phyloP scores from a whole-genome alignment of 202 grass and related monocot species.

The Miscanthus sacchariflorus region DNA sequence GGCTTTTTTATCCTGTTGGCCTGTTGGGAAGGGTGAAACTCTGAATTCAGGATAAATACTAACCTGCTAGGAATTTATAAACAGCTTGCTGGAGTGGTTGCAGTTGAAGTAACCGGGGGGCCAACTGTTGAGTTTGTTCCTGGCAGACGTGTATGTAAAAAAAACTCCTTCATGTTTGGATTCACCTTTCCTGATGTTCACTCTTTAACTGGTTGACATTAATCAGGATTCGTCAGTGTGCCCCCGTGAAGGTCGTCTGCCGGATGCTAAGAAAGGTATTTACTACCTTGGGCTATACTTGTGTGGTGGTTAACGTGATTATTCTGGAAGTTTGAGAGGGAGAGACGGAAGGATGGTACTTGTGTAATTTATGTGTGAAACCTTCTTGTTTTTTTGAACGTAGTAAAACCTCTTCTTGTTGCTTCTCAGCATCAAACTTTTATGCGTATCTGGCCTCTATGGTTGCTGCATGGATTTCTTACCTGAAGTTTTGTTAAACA shows the following conservation, averaged over 20 bases:
- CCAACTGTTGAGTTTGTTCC: constrained; percentile 82
- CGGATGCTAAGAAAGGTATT: constrained; percentile 95
- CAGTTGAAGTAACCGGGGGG: constrained; percentile 89
- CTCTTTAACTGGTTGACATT: constrained; percentile 31
- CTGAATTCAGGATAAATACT: constrained; percentile 17
- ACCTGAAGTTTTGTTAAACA: not conserved
- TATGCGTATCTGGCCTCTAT: not conserved
- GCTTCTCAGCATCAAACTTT: not conserved
- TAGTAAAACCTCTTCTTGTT: not conserved
- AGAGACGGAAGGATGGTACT: not conserved
- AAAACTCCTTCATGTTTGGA: constrained; percentile 15
- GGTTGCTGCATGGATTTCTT: not conserved
- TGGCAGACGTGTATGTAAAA: constrained; percentile 67
- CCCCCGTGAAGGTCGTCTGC: constrained; percentile 84
- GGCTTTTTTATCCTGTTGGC: not conserved
- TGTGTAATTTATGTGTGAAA: not conserved
- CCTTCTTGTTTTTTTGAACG: not conserved
- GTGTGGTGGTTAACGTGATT: not conserved
- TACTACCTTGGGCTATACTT: not conserved
- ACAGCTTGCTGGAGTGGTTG: constrained; percentile 91
- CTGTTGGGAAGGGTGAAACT: constrained; percentile 5
- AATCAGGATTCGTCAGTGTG: constrained; percentile 93
- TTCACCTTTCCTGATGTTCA: constrained; percentile 34
- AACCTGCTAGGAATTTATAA: constrained; percentile 39
- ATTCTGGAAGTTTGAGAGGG: not conserved